Evolutionary conservation across 257 asterid genomes (phyloP).

Genomic region (Gentiana straminea): DNA sequence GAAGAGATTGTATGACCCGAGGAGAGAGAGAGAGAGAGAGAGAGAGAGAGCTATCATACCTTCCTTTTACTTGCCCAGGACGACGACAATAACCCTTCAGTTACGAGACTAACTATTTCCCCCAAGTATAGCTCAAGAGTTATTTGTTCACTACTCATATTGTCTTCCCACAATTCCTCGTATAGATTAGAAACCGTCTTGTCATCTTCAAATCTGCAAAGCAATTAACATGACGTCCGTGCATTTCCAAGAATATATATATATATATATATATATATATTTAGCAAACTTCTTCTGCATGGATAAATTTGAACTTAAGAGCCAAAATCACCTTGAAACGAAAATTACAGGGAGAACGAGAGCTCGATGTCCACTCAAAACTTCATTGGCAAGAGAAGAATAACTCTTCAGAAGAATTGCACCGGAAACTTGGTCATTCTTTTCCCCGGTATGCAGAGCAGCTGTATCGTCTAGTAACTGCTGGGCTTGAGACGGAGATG

Average conservation of each 20-base stretch:
- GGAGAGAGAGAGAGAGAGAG: not conserved
- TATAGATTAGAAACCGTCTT: slow-evolving; percentile 63
- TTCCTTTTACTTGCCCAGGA: slow-evolving; percentile 94
- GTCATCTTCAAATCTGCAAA: slow-evolving; percentile 90
- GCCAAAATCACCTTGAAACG: slow-evolving; percentile 56
- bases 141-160: slow-evolving; percentile 83
- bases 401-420: slow-evolving; percentile 80
- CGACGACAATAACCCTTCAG: slow-evolving; percentile 67
- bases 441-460: slow-evolving; percentile 71
- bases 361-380: slow-evolving; percentile 64
- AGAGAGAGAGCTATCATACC: slow-evolving; percentile 27
- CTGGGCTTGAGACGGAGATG: slow-evolving; percentile 78
- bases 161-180: slow-evolving; percentile 97
- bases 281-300: too few species aligned
- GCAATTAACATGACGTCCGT: slow-evolving; percentile 2
- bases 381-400: slow-evolving; percentile 82
- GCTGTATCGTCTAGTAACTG: slow-evolving; percentile 83
- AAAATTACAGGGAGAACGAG: slow-evolving; percentile 78
- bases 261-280: too few species aligned
- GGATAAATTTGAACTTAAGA: slow-evolving; percentile 2
- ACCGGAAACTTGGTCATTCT: slow-evolving; percentile 81
- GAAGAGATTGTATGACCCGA: not conserved
- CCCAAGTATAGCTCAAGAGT: slow-evolving; percentile 80
- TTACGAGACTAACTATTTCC: slow-evolving; percentile 71
- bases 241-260: too few species aligned